Evolutionary conservation across 2,329 filamentous ascomycete genomes (phyloP).

Genomic region (Talaromyces islandicus): DNA sequence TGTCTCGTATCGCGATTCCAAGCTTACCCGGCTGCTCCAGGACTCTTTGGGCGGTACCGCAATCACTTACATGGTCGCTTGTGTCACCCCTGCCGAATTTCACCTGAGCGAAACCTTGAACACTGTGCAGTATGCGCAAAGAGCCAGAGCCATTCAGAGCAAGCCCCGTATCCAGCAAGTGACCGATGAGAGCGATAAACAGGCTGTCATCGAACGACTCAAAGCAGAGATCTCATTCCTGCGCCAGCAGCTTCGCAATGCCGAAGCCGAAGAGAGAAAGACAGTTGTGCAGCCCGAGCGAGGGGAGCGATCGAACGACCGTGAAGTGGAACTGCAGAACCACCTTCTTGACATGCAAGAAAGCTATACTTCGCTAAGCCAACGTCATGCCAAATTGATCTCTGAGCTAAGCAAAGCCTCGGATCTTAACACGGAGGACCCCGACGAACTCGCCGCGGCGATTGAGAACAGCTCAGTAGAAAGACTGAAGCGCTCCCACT

Average conservation of each 20-base stretch:
- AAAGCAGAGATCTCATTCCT: constrained; percentile 92
- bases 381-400: constrained; percentile 92
- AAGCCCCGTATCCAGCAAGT: constrained; percentile 93
- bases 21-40: constrained; percentile 87
- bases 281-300: constrained; percentile 60
- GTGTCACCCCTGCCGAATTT: constrained; percentile 93
- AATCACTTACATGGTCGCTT: constrained; percentile 99
- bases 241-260: constrained; percentile 83
- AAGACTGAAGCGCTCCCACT: constrained; percentile 87
- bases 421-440: constrained; percentile 47
- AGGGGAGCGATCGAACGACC: constrained; percentile 64
- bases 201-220: constrained; percentile 84
- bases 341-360: constrained; percentile 89
- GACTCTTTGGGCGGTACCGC: constrained; percentile 95
- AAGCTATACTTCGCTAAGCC: constrained; percentile 84
- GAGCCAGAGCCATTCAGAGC: constrained; percentile 92
- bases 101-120: constrained; percentile 96
- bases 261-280: constrained; percentile 60
- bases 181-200: constrained; percentile 84
- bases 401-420: constrained; percentile 84
- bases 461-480: constrained; percentile 75
- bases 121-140: constrained; percentile 94
- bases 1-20: constrained; percentile 97
- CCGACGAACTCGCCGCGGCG: constrained; percentile 47
- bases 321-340: constrained; percentile 86